Percentiles rank a stretch among this genome's conserved stretches.
Evolutionary conservation across 768 basidiomycete species (phyloP).

Genomic region (Lanmaoa pseudosensibilis): DNA sequence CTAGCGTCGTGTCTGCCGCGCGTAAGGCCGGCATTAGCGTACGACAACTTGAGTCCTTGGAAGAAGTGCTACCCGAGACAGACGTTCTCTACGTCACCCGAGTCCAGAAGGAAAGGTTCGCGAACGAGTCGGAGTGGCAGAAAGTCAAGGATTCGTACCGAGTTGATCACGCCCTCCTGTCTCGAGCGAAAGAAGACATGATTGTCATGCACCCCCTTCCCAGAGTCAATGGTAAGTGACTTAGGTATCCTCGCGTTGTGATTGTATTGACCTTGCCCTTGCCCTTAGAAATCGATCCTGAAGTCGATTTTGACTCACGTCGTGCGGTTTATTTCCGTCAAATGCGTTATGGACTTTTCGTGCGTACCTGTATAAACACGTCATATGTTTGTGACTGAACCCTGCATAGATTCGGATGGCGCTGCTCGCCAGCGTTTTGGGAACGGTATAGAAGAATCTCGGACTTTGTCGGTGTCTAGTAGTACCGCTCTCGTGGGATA

Average conservation of each 20-base stretch:
- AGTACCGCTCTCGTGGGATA: background rate
- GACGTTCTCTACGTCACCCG: slow-evolving; percentile 98
- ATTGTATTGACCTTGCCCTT: slow-evolving; percentile 8
- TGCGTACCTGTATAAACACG: slow-evolving; percentile 43
- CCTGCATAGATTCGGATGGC: slow-evolving; percentile 70
- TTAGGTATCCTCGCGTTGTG: background rate
- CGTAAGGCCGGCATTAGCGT: slow-evolving; percentile 81
- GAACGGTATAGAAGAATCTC: slow-evolving; percentile 12
- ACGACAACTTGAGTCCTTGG: slow-evolving; percentile 80
- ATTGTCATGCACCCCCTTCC: slow-evolving; percentile 99
- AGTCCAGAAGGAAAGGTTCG: slow-evolving; percentile 93
- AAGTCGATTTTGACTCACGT: slow-evolving; percentile 94
- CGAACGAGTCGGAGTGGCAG: slow-evolving; percentile 78
- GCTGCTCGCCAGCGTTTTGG: slow-evolving; percentile 68
- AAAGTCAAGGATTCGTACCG: slow-evolving; percentile 90
- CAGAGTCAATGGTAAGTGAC: slow-evolving; percentile 71
- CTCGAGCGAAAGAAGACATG: slow-evolving; percentile 93
- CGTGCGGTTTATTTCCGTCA: slow-evolving; percentile 97
- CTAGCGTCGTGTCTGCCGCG: slow-evolving; percentile 77
- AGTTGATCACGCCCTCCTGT: slow-evolving; percentile 90
- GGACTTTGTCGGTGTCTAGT: background rate
- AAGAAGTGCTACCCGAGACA: slow-evolving; percentile 87
- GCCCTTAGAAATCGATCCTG: slow-evolving; percentile 91
- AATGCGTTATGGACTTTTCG: slow-evolving; percentile 97
- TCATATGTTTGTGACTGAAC: background rate